phyloP scores from a whole-genome alignment of 371 early-diverging fungal species.

The Zopfochytrium polystomum region DNA sequence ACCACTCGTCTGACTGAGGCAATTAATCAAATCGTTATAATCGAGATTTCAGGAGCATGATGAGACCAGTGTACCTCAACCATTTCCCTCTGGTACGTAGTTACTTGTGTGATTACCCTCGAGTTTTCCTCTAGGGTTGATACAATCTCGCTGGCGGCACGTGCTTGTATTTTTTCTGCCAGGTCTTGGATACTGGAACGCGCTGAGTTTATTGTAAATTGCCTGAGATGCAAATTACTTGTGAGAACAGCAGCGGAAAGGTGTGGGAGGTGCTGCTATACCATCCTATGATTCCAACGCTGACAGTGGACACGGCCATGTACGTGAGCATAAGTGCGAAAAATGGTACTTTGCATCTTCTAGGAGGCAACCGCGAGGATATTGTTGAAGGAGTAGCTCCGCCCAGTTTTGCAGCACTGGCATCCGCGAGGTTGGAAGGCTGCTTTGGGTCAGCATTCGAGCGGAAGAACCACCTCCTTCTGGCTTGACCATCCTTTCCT shows the following conservation, averaged over 20 bases:
- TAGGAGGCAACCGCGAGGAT: too few relatives aligned
- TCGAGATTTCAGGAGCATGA: too few relatives aligned
- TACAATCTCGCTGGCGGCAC: background rate
- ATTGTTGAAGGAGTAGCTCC: too few relatives aligned
- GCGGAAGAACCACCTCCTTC: background rate
- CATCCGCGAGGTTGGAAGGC: background rate
- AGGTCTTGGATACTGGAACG: background rate
- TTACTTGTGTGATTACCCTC: background rate
- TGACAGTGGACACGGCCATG: background rate
- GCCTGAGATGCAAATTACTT: background rate
- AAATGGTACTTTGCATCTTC: background rate
- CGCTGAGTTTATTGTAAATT: background rate
- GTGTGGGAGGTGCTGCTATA: background rate
- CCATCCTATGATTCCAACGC: slow-evolving; percentile 5
- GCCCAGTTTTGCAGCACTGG: background rate
- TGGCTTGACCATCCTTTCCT: background rate
- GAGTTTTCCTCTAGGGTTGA: background rate
- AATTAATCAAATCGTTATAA: too few relatives aligned
- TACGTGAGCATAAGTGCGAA: background rate
- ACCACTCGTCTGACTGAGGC: slow-evolving; percentile 4
- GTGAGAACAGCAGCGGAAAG: background rate
- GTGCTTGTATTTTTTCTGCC: background rate
- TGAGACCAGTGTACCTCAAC: background rate
- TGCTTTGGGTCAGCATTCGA: background rate
- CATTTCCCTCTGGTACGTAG: slow-evolving; percentile 2